These are phyloP conservation scores for Aspergillus viridinutans DNA, from an alignment of 2,329 filamentous ascomycete genomes.

Conservation along the genomic window DNA sequence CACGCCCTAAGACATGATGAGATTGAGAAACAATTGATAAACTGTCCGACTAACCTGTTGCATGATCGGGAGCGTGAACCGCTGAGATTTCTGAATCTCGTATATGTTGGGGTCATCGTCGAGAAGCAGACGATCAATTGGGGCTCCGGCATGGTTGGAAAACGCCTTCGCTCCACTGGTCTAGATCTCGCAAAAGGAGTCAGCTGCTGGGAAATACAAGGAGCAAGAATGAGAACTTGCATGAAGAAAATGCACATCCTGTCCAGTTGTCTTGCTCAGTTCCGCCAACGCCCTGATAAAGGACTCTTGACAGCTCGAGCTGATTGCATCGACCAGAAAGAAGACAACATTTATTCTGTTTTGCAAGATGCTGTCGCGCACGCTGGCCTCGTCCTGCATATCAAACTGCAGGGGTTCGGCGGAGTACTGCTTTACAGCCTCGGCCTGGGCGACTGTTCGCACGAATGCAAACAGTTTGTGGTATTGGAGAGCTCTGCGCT, in stretches of 20 bases:
- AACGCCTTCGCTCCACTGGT: constrained; percentile 49
- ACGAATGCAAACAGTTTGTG: constrained; percentile 47
- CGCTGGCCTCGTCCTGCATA: constrained; percentile 31
- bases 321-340: constrained; percentile 44
- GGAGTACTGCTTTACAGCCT: constrained; percentile 41
- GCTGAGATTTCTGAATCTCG: constrained; percentile 40
- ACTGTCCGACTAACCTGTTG: constrained; percentile 1
- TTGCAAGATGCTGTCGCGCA: constrained; percentile 36
- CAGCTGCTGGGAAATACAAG: no score
- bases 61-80: not conserved
- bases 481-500: constrained; percentile 39
- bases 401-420: constrained; percentile 43
- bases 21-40: constrained; percentile 11
- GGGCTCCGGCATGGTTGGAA: constrained; percentile 44
- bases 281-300: constrained; percentile 47
- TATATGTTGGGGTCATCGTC: constrained; percentile 46
- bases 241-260: constrained; percentile 49
- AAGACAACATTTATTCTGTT: constrained; percentile 48
- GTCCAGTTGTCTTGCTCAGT: constrained; percentile 40
- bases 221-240: constrained; percentile 27
- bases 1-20: constrained; percentile 29
- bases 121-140: constrained; percentile 38
- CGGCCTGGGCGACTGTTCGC: constrained; percentile 44
- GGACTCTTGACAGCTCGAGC: constrained; percentile 26
- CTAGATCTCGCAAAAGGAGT: no score